These are phyloP conservation scores for Apocynum venetum DNA, from an alignment of 257 asterid species.

Conservation along the genomic window DNA sequence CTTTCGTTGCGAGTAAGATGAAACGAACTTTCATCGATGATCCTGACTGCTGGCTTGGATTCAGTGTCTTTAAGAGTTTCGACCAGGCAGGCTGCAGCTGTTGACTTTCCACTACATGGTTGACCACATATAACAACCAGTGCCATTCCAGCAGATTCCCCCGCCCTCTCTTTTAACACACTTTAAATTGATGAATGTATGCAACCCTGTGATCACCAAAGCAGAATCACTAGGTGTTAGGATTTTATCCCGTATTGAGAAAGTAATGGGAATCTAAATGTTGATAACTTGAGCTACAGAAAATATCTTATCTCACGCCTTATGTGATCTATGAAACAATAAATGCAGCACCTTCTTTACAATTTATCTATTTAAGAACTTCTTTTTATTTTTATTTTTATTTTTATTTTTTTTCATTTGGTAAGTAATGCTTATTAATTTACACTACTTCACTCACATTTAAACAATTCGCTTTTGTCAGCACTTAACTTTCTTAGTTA, in stretches of 20 bases:
- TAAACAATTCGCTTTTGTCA: too few species aligned
- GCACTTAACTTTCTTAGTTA: too few species aligned
- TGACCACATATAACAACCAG: constrained; percentile 97
- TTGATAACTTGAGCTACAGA: not conserved
- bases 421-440: too few species aligned
- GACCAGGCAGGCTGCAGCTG: constrained; percentile 63
- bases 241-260: not conserved
- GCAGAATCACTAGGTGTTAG: not conserved
- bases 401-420: too few species aligned
- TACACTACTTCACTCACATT: too few species aligned
- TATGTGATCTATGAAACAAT: not conserved
- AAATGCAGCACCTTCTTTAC: not conserved
- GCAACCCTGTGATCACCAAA: not conserved
- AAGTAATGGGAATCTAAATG: not conserved
- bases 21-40: constrained; percentile 70
- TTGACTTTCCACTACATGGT: constrained; percentile 93
- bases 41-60: constrained; percentile 53
- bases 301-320: not conserved
- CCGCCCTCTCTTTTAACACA: not conserved
- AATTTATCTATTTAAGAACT: not conserved
- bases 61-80: constrained; percentile 82
- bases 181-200: not conserved
- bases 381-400: too few species aligned
- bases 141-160: constrained; percentile 53
- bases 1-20: constrained; percentile 82